A percentile compares a stretch with the other conserved stretches of the same genome.
These are phyloP conservation scores for Thraustotheca clavata DNA, from an alignment of 352 stramenopile species.

Conservation along the genomic window DNA sequence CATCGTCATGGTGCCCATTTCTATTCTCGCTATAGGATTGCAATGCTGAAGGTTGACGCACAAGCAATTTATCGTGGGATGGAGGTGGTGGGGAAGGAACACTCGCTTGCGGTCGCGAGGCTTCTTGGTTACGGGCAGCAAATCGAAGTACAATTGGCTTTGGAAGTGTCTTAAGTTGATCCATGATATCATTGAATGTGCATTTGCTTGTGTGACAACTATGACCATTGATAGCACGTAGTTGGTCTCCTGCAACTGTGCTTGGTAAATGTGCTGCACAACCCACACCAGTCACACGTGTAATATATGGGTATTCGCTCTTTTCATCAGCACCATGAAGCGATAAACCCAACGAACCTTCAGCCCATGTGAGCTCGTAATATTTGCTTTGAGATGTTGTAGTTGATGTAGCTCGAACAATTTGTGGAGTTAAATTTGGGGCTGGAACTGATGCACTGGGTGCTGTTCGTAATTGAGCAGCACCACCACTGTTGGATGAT, in stretches of 20 bases:
- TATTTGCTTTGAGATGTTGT: constrained; percentile 29
- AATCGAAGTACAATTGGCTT: constrained; percentile 83
- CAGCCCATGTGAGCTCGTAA: constrained; percentile 80
- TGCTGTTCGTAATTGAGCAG: neutral
- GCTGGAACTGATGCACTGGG: neutral
- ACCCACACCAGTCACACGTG: constrained; percentile 69
- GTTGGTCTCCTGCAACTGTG: constrained; percentile 59
- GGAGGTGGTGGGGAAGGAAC: constrained; percentile 9
- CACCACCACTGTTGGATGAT: constrained; percentile 17
- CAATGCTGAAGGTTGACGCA: constrained; percentile 48
- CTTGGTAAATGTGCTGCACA: constrained; percentile 70
- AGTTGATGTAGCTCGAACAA: neutral
- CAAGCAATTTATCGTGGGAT: neutral
- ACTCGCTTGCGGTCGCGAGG: constrained; percentile 13
- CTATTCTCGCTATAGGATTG: constrained; percentile 30
- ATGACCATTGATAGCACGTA: constrained; percentile 72
- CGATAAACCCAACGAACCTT: constrained; percentile 64
- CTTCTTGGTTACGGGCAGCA: constrained; percentile 34
- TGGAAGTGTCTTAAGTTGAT: constrained; percentile 78
- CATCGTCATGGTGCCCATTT: constrained; percentile 32
- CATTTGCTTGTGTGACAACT: constrained; percentile 74
- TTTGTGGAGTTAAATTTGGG: neutral
- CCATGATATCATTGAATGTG: constrained; percentile 83
- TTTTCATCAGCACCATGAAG: constrained; percentile 56
- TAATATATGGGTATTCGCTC: constrained; percentile 83